Evolutionary conservation across 1,139 yeast species (phyloP), one percentile per base, ranked within the genome.

Genomic region (Geotrichum citri-aurantii): DNA sequence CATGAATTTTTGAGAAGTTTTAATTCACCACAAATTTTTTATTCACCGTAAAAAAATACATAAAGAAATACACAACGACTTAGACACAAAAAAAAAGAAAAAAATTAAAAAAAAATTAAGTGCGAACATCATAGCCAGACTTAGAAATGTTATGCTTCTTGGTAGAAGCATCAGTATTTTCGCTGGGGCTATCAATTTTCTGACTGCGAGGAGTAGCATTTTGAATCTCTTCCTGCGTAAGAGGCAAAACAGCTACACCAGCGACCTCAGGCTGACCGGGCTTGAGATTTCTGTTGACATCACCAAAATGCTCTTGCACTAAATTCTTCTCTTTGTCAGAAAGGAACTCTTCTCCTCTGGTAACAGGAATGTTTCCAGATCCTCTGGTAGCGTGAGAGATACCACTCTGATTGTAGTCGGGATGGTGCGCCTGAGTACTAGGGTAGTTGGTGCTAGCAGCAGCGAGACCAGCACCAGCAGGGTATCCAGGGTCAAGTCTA

Each of bases 211-310:
- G 59, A 6, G 59, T 54, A 12, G 54, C 55, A 27, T 57, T 21
- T 11, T 37, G 44, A 5, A 54, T 24, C 42, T 58, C 59, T 14
- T 54, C 56, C 31, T 55, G 55, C 14, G 59, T 59, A 19, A 55
- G 29, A 3, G 61, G 61, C 17, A 55, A 54, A 40, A 58, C 59
- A 19, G 50, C 57, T 26, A 55, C 59, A 11, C 58, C 61, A 4
- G 56, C 62, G 24, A 55, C 59, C 44, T 47, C 51, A n/a, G 58
- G 54, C 19, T 52, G 55, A 14, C 57, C 59, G 24, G 60, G 59
- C 37, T 48, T 48, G 11, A 56, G 51, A 29, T 40, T 37, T 33
- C 50, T 27, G 29, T 58, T 60, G 47, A 46, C 49, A 10, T 56
- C 29, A 37, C 56, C 37, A 37, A 54, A 60, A 31, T 60, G 59